These are phyloP conservation scores for Clausena lansium DNA, from an alignment of 345 rosid species.

Conservation along the genomic window DNA sequence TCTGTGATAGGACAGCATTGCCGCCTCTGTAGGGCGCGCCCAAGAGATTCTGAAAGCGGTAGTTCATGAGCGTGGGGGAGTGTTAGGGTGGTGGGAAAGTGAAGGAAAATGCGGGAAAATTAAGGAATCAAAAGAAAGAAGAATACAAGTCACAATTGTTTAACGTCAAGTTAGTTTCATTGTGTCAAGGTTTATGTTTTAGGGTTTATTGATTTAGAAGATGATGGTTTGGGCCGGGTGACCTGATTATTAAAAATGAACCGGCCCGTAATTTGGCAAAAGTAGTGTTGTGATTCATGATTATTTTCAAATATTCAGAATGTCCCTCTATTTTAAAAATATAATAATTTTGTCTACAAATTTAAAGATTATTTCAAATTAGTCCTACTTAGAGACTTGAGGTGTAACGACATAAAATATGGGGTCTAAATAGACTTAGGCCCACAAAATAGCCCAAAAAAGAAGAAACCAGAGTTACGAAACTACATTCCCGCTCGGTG, in stretches of 20 bases:
- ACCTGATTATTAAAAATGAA: neutral
- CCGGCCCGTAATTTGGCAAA: neutral
- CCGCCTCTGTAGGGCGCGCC: conserved; percentile 97
- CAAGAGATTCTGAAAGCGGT: conserved; percentile 75
- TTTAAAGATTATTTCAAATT: too few species aligned
- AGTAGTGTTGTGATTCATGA: neutral
- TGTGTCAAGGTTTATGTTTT: conserved; percentile 4
- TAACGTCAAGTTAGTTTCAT: neutral
- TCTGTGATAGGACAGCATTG: conserved; percentile 56
- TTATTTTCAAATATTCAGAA: too few species aligned
- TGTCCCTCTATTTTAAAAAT: too few species aligned
- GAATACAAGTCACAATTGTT: neutral
- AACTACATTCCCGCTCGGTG: conserved; percentile 2
- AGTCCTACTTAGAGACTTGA: neutral
- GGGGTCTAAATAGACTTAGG: neutral
- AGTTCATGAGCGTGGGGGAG: conserved; percentile 50
- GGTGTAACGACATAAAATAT: neutral
- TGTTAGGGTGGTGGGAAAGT: conserved; percentile 18
- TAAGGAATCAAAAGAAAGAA: neutral
- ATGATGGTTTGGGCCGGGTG: neutral
- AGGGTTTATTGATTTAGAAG: neutral
- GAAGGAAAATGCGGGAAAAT: neutral
- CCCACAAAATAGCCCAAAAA: neutral
- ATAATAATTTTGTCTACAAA: too few species aligned
- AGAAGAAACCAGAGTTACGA: neutral